A percentile compares a stretch with the other conserved stretches of the same genome.
phyloP scores from a whole-genome alignment of 2,329 filamentous ascomycete genomes.

The Sporothrix dimorphospora region DNA sequence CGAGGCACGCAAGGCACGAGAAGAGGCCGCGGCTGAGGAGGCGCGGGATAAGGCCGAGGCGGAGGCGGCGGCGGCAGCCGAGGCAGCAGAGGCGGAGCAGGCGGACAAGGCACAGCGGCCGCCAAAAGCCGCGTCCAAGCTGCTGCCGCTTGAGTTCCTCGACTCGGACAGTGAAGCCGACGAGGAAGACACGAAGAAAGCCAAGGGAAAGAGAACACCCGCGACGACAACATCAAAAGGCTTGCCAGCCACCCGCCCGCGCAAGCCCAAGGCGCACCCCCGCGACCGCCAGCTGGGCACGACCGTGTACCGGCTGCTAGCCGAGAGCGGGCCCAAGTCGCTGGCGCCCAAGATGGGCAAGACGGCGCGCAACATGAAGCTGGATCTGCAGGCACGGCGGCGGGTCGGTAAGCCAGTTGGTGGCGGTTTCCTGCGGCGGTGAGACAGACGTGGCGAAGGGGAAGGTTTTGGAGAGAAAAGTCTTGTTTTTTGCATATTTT shows the following conservation, averaged over 20 bases:
- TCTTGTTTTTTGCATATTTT: background rate
- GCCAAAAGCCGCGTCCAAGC: slow-evolving; percentile 44
- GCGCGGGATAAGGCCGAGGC: slow-evolving; percentile 30
- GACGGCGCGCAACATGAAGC: slow-evolving; percentile 48
- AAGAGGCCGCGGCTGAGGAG: slow-evolving; percentile 31
- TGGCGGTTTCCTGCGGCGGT: slow-evolving; percentile 51
- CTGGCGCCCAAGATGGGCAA: slow-evolving; percentile 55
- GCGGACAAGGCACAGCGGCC: slow-evolving; percentile 27
- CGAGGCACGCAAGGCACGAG: slow-evolving; percentile 46
- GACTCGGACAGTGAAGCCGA: slow-evolving; percentile 55
- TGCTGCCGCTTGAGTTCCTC: slow-evolving; percentile 59
- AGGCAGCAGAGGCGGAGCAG: slow-evolving; percentile 32
- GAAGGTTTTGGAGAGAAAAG: background rate
- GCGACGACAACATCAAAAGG: background rate
- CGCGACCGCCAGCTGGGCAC: slow-evolving; percentile 55
- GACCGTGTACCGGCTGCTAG: slow-evolving; percentile 57
- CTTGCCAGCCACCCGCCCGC: background rate
- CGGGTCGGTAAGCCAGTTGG: slow-evolving; percentile 43
- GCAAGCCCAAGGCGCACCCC: slow-evolving; percentile 43
- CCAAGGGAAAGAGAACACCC: background rate
- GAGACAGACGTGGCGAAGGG: background rate
- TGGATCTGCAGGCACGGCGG: slow-evolving; percentile 51
- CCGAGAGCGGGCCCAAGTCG: slow-evolving; percentile 48
- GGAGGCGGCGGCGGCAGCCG: slow-evolving; percentile 32
- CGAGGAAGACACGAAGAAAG: slow-evolving; percentile 35